A percentile compares a stretch with the other conserved stretches of the same genome.
phyloP scores from a whole-genome alignment of 306 rosid species.

The Cyamopsis tetragonoloba region DNA sequence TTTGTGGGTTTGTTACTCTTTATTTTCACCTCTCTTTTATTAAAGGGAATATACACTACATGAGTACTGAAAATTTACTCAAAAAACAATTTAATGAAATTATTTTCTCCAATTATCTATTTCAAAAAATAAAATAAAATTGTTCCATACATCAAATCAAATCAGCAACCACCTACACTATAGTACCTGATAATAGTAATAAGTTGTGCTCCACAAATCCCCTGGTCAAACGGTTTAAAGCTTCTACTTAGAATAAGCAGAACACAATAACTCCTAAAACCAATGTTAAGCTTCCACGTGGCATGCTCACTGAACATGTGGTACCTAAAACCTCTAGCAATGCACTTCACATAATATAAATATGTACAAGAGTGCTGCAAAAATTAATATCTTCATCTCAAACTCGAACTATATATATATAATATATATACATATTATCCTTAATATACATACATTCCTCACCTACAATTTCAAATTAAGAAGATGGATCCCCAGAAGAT shows the following conservation, averaged over 20 bases:
- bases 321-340: not conserved
- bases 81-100: no score
- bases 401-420: not conserved
- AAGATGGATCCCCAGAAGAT: constrained; percentile 47
- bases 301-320: not conserved
- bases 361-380: not conserved
- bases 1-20: no score
- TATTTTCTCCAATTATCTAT: no score
- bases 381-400: constrained; percentile 13
- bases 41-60: no score
- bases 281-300: constrained; percentile 12
- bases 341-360: constrained; percentile 16
- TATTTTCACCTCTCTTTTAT: no score
- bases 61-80: no score
- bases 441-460: no score
- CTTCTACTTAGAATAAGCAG: constrained; percentile 9
- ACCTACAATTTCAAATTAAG: no score
- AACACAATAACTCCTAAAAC: not conserved
- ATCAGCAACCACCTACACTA: not conserved
- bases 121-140: no score
- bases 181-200: not conserved
- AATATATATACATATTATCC: no score
- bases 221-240: constrained; percentile 11
- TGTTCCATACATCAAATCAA: not conserved
- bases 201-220: not conserved